Base-by-base conservation (phyloP, 108 stramenopile genomes). In the Cyclotella cryptica region DNA sequence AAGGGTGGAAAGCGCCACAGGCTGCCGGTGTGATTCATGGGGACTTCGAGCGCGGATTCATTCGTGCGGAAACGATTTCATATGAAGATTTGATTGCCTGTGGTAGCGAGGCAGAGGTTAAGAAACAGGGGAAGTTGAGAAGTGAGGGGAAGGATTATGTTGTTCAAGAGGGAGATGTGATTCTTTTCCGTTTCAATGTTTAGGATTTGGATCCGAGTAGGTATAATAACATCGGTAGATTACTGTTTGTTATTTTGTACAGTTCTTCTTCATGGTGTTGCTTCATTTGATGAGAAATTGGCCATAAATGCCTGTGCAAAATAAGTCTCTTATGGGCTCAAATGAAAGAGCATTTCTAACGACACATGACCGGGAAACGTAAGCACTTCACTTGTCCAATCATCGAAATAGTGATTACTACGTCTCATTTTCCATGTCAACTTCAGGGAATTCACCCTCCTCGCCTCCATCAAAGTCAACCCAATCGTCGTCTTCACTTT, bases 61-160 rank as follows among this genome's bases (percentile, higher is more conserved):
- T 99, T 79, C 92, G 97, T 15, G 99, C 99, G 12, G 99, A 99
- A 71, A 97, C 97, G 3, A 95, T 98, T 53, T 83, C 87, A 8
- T 99, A 95, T 68, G 96, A 98, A 4, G 96, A 98, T 70, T 75
- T 98, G 55, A 88, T 98, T 27, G 87, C 71, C 0, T 89, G 86
- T 40, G 98, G 98, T 6, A 93, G 93, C 68, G 98, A 99, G 76
- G 87, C 87, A 66, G 96, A 85, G 61, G 96, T 90, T 0, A 98
- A 98, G 86, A 88, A 88, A 13, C 87, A 91, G 66, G 98, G 99
- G 0, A 64, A 93, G 39, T 55, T 99, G 62, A 80, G 99, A 49
- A 89, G 90, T 73, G 99, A 99, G 85, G 99, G 99, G 18, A 98
- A 98, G 84, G 99, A 99, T 3, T 99, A 99, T 84, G 81, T 97